A percentile compares a stretch with the other conserved stretches of the same genome.
Evolutionary conservation across 176 grass and related monocot genomes (phyloP).

Genomic region (Phoenix dactylifera): DNA sequence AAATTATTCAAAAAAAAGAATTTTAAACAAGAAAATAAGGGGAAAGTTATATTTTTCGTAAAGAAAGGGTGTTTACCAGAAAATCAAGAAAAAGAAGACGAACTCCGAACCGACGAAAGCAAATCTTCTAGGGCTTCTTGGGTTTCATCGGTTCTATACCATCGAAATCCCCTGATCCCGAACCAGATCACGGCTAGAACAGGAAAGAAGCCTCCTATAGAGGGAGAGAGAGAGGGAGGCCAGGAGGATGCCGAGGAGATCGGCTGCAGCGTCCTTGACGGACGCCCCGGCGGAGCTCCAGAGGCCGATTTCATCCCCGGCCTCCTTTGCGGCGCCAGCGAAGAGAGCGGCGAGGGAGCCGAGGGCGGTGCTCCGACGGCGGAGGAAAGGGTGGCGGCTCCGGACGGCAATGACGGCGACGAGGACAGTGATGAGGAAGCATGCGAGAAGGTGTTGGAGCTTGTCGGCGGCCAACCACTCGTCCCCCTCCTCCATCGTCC

Average conservation of each 20-base stretch:
- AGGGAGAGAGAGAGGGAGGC: constrained; percentile 26
- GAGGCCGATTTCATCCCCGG: constrained; percentile 57
- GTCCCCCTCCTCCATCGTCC: constrained; percentile 66
- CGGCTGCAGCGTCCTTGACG: constrained; percentile 57
- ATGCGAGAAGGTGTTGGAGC: constrained; percentile 55
- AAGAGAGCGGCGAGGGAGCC: constrained; percentile 46
- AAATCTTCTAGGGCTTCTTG: too few species aligned
- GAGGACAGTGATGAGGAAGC: constrained; percentile 51
- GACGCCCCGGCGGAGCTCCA: constrained; percentile 69
- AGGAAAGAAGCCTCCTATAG: constrained; percentile 10
- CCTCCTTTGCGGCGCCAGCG: constrained; percentile 64
- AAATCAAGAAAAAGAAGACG: too few species aligned
- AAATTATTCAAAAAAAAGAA: too few species aligned
- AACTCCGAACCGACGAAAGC: too few species aligned
- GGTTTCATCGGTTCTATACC: constrained; percentile 3
- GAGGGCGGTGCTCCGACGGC: constrained; percentile 31
- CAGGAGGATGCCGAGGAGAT: constrained; percentile 39
- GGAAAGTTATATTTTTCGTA: too few species aligned
- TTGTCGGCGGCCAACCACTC: constrained; percentile 69
- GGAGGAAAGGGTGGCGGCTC: constrained; percentile 35
- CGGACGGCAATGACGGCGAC: constrained; percentile 27
- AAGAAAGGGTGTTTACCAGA: too few species aligned
- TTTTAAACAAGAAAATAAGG: too few species aligned
- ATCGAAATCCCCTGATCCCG: constrained; percentile 26
- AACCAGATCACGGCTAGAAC: constrained; percentile 8